Evolutionary conservation across 73 alveolate species (phyloP).

Genomic region (Paraurostyla sp.): DNA sequence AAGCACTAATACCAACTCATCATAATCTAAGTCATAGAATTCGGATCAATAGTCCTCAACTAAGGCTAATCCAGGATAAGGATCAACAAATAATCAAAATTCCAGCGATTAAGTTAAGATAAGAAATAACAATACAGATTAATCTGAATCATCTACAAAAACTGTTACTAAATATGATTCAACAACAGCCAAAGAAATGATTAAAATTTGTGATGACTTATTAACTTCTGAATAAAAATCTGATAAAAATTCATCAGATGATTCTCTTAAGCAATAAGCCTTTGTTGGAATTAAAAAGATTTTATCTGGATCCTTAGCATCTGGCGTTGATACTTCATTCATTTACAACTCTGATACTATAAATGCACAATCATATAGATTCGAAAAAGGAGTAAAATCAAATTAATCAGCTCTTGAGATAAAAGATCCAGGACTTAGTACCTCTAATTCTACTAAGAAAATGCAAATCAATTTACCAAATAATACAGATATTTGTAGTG

Average conservation of each 20-base stretch:
- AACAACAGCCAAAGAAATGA: slow-evolving; percentile 8
- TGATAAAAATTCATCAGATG: not conserved
- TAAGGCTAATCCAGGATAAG: too few relatives aligned
- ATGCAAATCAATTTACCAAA: not conserved
- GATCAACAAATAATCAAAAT: too few relatives aligned
- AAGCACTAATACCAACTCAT: not conserved
- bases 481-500: slow-evolving; percentile 10
- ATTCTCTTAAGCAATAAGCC: not conserved
- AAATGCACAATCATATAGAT: not conserved
- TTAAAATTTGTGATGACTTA: slow-evolving; percentile 30
- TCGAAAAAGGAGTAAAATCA: not conserved
- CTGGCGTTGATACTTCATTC: slow-evolving; percentile 1
- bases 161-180: slow-evolving; percentile 5
- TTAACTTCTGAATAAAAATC: slow-evolving; percentile 27
- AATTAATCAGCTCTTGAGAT: not conserved
- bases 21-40: not conserved
- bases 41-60: too few relatives aligned
- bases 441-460: not conserved
- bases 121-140: too few relatives aligned
- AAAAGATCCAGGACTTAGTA: slow-evolving; percentile 41
- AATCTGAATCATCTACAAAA: too few relatives aligned
- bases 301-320: not conserved
- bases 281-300: slow-evolving; percentile 21
- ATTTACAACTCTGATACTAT: not conserved
- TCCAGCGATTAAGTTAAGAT: too few relatives aligned